A percentile compares a stretch with the other conserved stretches of the same genome.
These are phyloP conservation scores for Fusarium chuoi DNA, from an alignment of 2,329 filamentous ascomycete genomes.

Conservation along the genomic window DNA sequence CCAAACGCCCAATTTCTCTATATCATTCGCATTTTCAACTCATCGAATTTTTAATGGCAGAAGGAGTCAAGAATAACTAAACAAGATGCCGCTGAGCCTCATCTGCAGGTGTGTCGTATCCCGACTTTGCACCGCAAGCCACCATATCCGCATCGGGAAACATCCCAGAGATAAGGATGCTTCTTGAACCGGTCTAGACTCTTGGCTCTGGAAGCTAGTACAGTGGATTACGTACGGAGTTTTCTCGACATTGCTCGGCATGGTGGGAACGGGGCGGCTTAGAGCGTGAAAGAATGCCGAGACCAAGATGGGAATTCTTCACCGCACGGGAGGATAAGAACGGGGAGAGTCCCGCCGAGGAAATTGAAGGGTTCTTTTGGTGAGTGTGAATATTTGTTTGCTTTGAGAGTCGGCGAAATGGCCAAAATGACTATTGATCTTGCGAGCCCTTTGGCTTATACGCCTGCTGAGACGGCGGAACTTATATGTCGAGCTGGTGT, in stretches of 20 bases:
- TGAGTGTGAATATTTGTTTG: neutral
- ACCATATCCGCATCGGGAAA: neutral
- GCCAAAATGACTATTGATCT: slow-evolving; percentile 1
- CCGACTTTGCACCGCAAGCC: slow-evolving; percentile 3
- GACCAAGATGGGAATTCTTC: neutral
- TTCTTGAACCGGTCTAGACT: slow-evolving; percentile 1
- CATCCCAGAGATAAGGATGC: slow-evolving; percentile 1
- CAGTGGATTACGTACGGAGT: slow-evolving; percentile 18
- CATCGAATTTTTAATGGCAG: neutral
- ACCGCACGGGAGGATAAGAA: neutral
- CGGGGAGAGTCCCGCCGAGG: neutral
- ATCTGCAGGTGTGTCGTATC: slow-evolving; percentile 11
- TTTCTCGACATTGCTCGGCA: slow-evolving; percentile 28
- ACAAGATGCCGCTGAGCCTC: slow-evolving; percentile 20
- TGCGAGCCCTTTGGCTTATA: slow-evolving; percentile 23
- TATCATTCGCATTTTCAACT: fast-evolving
- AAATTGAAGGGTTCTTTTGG: fast-evolving
- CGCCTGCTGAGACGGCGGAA: slow-evolving; percentile 39
- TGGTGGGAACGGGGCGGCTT: slow-evolving; percentile 10
- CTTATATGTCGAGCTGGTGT: slow-evolving; percentile 36
- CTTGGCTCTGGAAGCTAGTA: slow-evolving; percentile 7
- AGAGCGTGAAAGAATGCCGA: neutral
- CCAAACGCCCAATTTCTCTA: neutral
- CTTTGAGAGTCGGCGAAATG: neutral
- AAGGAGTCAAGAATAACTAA: neutral